Evolutionary conservation across 1,284 basidiomycete genomes (phyloP), one percentile per base, ranked within the genome.

Genomic region (Rhodotorula glutinis): DNA sequence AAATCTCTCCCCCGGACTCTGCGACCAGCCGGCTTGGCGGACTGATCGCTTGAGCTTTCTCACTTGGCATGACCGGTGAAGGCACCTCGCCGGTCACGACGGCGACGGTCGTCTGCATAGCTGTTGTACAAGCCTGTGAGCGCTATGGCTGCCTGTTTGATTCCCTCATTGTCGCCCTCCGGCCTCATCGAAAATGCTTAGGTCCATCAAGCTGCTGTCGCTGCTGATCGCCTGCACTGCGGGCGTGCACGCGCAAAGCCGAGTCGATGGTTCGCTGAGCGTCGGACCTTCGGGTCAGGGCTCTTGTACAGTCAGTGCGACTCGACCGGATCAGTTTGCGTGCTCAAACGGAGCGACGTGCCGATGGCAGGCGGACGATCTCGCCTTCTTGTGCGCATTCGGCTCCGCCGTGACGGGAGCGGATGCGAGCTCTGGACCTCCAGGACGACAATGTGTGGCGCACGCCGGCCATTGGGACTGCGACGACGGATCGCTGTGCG

Each of bases 341-440:
- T 73, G 71, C 40, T 62, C 63, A 3, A 73, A 70, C 62, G 71
- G 69, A 5, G 62, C 71, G n/a, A 64, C 47, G 38, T 70, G 71
- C 60, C 51, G 59, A 0, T 73, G 68, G 68, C 46, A 59, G 30
- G 38, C 62, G 11, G 43, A 29, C 3, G 21, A 30, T 4, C 33
- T 53, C 27, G 25, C 44, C 10, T 69, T 64, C 27, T 44, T 52
- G 9, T 60, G 62, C 54, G 33, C 62, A 11, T 38, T 38, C 25
- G 56, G 62, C 17, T 64, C 63, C 14, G 60, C 62, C 0, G 54
- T 57, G 21, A 44, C 65, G 13, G 59, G 29, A 1, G 52, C 53
- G 53, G 49, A 7, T 19, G 21, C 33, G 19, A 19, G 41, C 38
- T 43, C 56, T 9, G 63, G 71, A 3, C 71, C 67, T n/a, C 68